These are phyloP conservation scores for Fraxinus baroniana DNA, from an alignment of 305 asterid species.

Conservation along the genomic window DNA sequence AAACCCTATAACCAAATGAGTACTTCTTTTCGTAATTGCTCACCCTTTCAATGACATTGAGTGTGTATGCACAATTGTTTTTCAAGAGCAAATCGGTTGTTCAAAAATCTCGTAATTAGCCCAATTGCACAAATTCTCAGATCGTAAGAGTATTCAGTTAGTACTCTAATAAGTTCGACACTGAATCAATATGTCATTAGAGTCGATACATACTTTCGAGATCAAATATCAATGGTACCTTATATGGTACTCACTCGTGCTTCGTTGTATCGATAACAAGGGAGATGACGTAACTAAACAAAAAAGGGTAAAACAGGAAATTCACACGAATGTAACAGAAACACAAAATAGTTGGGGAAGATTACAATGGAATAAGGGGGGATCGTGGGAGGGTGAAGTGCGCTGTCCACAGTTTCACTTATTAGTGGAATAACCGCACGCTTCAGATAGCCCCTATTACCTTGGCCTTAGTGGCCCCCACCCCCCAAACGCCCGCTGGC, in stretches of 20 bases:
- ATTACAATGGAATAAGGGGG: not conserved
- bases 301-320: not conserved
- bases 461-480: not conserved
- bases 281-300: not conserved
- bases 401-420: not conserved
- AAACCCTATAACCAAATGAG: not conserved
- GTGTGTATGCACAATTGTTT: not conserved
- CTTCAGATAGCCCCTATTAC: not conserved
- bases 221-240: not conserved
- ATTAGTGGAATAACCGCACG: conserved; percentile 5
- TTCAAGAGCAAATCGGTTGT: not conserved
- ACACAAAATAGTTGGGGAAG: not conserved
- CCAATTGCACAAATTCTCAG: not conserved
- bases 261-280: not conserved
- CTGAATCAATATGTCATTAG: not conserved
- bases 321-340: not conserved
- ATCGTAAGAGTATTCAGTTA: not conserved
- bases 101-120: not conserved
- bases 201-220: not conserved
- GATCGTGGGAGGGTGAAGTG: not conserved
- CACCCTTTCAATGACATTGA: not conserved
- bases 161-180: not conserved
- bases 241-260: not conserved
- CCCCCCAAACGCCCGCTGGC: not conserved
- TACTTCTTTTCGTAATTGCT: not conserved